A percentile compares a stretch with the other conserved stretches of the same genome.
Evolutionary conservation across 768 basidiomycete species (phyloP).

Genomic region (Sutorius australiensis): DNA sequence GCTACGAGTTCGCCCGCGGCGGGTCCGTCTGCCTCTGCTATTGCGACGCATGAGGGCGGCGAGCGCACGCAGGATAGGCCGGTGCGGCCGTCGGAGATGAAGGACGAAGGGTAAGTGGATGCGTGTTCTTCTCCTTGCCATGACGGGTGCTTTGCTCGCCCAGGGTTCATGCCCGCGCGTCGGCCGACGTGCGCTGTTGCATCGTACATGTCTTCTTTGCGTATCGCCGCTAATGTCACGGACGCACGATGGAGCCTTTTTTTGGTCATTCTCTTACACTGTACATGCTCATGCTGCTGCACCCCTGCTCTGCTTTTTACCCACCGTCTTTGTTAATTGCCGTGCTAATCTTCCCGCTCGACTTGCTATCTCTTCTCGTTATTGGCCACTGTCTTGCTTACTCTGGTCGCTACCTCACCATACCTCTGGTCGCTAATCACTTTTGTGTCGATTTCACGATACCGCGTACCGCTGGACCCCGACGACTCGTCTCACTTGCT

Average conservation of each 20-base stretch:
- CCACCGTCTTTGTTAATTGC: conserved; percentile 17
- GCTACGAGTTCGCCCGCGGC: conserved; percentile 22
- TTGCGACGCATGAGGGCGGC: conserved; percentile 35
- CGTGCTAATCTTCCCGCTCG: conserved; percentile 28
- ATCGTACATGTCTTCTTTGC: conserved; percentile 12
- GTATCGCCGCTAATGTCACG: conserved; percentile 25
- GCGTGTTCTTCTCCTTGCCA: conserved; percentile 13
- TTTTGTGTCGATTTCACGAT: conserved; percentile 33
- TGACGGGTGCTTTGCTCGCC: conserved; percentile 14
- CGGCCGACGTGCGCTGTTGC: conserved; percentile 5
- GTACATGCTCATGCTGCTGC: conserved; percentile 17
- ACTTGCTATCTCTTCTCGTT: conserved; percentile 25
- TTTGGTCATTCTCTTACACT: conserved; percentile 13
- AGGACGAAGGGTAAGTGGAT: conserved; percentile 74
- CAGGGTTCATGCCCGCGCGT: conserved; percentile 8
- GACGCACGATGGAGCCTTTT: conserved; percentile 18
- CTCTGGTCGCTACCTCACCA: conserved; percentile 31
- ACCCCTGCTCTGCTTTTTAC: conserved; percentile 9
- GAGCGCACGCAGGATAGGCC: conserved; percentile 44
- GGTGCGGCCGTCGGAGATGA: conserved; percentile 69
- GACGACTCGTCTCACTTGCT: conserved; percentile 27
- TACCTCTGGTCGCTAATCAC: conserved; percentile 35
- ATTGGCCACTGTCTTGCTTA: conserved; percentile 29
- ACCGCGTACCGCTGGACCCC: conserved; percentile 36
- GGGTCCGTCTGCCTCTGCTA: conserved; percentile 29